Evolutionary conservation across 2,329 filamentous ascomycete species (phyloP), one percentile per base, ranked within the genome.

Genomic region (Xylariaceae sp.): DNA sequence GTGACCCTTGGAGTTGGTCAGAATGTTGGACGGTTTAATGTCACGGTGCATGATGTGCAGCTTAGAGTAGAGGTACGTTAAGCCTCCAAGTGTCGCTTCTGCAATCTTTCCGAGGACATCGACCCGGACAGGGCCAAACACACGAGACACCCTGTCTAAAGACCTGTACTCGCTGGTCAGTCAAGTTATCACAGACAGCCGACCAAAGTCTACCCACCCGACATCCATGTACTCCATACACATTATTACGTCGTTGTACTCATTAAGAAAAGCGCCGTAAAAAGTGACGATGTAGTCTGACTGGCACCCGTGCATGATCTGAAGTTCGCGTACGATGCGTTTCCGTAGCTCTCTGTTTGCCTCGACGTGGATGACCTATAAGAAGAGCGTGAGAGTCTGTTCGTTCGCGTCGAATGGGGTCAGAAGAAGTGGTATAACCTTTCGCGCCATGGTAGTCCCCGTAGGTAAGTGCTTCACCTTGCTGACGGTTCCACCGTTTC

Each of bases 211-310:
- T 51, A 78, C 90, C 76, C 82, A 97, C 94, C 94, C 94, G 73
- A 93, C 91, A 76, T 99, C 94, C 91, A 96, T 96, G 74, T 99
- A 97, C 75, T 99, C 94, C 94, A 99, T 99, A 75, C 94, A 99
- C 88, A 99, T 93, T 68, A 97, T 95, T 60, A 99, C 95, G 77
- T 99, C 94, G 72, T 95, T 93, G 63, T 92, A 92, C 71, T 95
- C 90, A 73, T 96, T 97, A 71, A 97, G 84, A 72, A 97, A 99
- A 44, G 94, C 94, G 62, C 94, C 94, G 71, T 97, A 97, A 75
- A 97, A 99, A 57, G 89, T 96, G 62, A 99, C 94, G 70, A 99
- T 97, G 74, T 95, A 92, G 62, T 94, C 90, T 18, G 90, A 97
- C 71, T 96, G 94, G 76, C 94, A 99, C 71, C 95, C 91, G 73